Evolutionary conservation across 441 rosid genomes (phyloP).

Genomic region (Gossypium laxum): DNA sequence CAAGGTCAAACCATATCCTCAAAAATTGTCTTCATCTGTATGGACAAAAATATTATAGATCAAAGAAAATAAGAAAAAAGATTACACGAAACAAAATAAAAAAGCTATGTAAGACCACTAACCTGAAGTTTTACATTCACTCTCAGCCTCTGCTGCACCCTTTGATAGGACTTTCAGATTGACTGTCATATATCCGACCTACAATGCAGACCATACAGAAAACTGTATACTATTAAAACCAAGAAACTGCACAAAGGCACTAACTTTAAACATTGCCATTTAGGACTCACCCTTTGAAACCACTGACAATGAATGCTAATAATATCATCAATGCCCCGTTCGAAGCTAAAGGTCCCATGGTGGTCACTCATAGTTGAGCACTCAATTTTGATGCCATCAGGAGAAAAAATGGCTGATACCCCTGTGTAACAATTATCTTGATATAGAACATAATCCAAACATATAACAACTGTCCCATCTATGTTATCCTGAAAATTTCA

Average conservation of each 20-base stretch:
- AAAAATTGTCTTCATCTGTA: not conserved
- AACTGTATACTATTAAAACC: slow-evolving; percentile 10
- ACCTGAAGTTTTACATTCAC: slow-evolving; percentile 39
- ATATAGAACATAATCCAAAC: slow-evolving; percentile 53
- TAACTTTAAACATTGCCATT: slow-evolving; percentile 8
- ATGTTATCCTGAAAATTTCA: slow-evolving; percentile 43
- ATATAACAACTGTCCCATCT: slow-evolving; percentile 31
- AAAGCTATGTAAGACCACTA: slow-evolving; percentile 12
- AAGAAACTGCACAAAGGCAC: slow-evolving; percentile 14
- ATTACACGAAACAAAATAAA: not conserved
- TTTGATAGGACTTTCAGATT: slow-evolving; percentile 43
- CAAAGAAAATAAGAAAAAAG: not conserved
- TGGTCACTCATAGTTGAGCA: slow-evolving; percentile 29
- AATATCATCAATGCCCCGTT: slow-evolving; percentile 62
- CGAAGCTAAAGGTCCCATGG: slow-evolving; percentile 32
- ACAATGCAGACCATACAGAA: slow-evolving; percentile 17
- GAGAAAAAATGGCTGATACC: slow-evolving; percentile 46
- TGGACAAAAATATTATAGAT: not conserved
- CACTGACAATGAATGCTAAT: slow-evolving; percentile 48
- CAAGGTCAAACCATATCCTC: not conserved
- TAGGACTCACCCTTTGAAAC: slow-evolving; percentile 53
- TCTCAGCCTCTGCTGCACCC: slow-evolving; percentile 35
- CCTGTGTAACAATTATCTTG: slow-evolving; percentile 36
- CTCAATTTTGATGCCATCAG: slow-evolving; percentile 40
- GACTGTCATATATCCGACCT: slow-evolving; percentile 51